Evolutionary conservation across 164 flowering plant species (phyloP).

Genomic region (Macadamia tetraphylla): DNA sequence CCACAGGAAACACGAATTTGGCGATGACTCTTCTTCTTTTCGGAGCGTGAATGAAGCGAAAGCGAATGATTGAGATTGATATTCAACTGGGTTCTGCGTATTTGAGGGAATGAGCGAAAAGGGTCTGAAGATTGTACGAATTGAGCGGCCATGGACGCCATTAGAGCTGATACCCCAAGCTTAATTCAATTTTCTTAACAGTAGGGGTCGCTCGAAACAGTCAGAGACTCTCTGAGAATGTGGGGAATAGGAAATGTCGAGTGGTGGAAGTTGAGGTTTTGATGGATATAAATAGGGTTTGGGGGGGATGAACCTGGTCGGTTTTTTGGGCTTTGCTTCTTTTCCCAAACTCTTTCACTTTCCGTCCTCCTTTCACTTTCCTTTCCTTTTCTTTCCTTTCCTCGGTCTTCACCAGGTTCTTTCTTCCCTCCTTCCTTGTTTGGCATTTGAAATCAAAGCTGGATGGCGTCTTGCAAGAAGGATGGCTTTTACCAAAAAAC

Average conservation of each 20-base stretch:
- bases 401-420: too few species aligned
- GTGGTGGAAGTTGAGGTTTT: background rate
- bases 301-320: slow-evolving; percentile 21
- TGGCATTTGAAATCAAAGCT: too few species aligned
- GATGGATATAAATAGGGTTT: background rate
- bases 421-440: too few species aligned
- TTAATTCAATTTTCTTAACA: background rate
- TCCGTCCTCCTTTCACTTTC: too few species aligned
- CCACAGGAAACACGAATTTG: slow-evolving; percentile 28
- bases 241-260: background rate
- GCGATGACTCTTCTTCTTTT: slow-evolving; percentile 6
- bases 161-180: slow-evolving; percentile 5
- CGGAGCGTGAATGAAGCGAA: slow-evolving; percentile 14
- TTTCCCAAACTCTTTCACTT: too few species aligned
- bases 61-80: slow-evolving; percentile 4
- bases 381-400: too few species aligned
- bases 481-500: too few species aligned
- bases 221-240: background rate
- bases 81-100: slow-evolving; percentile 16
- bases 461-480: too few species aligned
- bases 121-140: slow-evolving; percentile 10
- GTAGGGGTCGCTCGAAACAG: too few species aligned
- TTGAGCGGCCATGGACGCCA: slow-evolving; percentile 24
- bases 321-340: too few species aligned
- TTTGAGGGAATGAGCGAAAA: slow-evolving; percentile 8